Evolutionary conservation across 768 basidiomycete species (phyloP).

Genomic region (Termitomyces sp.): DNA sequence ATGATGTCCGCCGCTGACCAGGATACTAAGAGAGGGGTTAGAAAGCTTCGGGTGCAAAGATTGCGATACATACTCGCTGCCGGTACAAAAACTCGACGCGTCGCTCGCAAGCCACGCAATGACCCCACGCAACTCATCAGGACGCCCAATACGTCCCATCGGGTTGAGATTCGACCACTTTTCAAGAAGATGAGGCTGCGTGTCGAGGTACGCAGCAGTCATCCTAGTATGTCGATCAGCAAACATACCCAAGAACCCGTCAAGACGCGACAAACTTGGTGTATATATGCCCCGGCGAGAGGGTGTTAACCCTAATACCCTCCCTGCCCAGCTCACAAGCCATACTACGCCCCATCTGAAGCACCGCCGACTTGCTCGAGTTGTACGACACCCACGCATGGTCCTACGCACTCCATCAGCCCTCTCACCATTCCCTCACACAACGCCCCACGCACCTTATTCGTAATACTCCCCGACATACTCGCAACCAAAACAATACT

Average conservation of each 20-base stretch:
- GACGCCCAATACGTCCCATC: slow-evolving; percentile 64
- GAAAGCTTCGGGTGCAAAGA: background rate
- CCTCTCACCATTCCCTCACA: background rate
- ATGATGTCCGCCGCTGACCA: slow-evolving; percentile 62
- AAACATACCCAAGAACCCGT: background rate
- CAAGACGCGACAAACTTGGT: slow-evolving; percentile 42
- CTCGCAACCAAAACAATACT: slow-evolving; percentile 49
- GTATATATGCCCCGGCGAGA: slow-evolving; percentile 77
- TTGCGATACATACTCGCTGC: slow-evolving; percentile 68
- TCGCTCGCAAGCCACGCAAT: slow-evolving; percentile 71
- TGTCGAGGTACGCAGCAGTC: slow-evolving; percentile 71
- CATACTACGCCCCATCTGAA: slow-evolving; percentile 82
- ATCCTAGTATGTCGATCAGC: slow-evolving; percentile 38
- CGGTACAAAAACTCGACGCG: slow-evolving; percentile 75
- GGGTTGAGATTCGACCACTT: slow-evolving; percentile 73
- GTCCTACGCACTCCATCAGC: slow-evolving; percentile 31
- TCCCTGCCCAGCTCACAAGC: slow-evolving; percentile 71
- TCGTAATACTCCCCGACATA: slow-evolving; percentile 65
- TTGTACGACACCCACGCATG: slow-evolving; percentile 79
- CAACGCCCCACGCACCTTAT: slow-evolving; percentile 42
- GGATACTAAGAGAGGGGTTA: slow-evolving; percentile 35
- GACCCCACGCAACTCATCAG: slow-evolving; percentile 73
- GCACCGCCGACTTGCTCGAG: slow-evolving; percentile 70
- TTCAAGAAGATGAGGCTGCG: slow-evolving; percentile 54
- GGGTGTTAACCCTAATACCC: slow-evolving; percentile 68